Evolutionary conservation across 2,329 filamentous ascomycete genomes (phyloP), one percentile per base, ranked within the genome.

Genomic region (Fusarium sp.): DNA sequence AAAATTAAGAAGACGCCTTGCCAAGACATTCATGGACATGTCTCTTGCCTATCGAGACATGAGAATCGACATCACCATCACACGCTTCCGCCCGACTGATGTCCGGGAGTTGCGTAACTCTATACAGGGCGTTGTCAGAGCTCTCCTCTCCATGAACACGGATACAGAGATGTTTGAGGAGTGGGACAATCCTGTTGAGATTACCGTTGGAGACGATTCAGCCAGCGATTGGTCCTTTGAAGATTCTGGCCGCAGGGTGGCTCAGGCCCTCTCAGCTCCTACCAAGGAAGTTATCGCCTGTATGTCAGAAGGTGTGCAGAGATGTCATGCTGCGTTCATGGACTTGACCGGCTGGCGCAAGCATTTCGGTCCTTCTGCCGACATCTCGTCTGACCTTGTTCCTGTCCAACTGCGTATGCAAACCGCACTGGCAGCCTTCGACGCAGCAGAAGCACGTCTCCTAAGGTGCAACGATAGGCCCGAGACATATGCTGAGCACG

Each of bases 41-140:
- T 85, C 84, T 13, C 77, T 83, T 58, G 80, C 80, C 3, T 80
- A 84, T 56, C 78, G 84, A 69, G 84, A 87, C 63, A 77, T 87
- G 55, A 77, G 78, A 11, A 78, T 85, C 48, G 84, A 86, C 49
- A 77, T 85, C n/a, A 82, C 83, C 2, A 71, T 86, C 4, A 84
- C 82, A 1, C 76, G 79, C 1, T 83, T 86, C 53, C 72, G 71
- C 10, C 82, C 84, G 2, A 71, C 75, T 10, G 83, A 86, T 65
- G 75, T 84, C 17, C 71, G 74, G 33, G 72, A 75, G 6, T 72
- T 87, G 27, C 79, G 84, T 49, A 86, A 87, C 63, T 72, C 80
- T 4, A 78, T 86, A 48, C 84, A 87, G 60, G 80, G 75, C 15
- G 81, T 85, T 7, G 79, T 87, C 27, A 77, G 84, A 52, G 76